Base-by-base conservation (phyloP, 1,284 basidiomycete genomes). In the Boletus calvinii region DNA sequence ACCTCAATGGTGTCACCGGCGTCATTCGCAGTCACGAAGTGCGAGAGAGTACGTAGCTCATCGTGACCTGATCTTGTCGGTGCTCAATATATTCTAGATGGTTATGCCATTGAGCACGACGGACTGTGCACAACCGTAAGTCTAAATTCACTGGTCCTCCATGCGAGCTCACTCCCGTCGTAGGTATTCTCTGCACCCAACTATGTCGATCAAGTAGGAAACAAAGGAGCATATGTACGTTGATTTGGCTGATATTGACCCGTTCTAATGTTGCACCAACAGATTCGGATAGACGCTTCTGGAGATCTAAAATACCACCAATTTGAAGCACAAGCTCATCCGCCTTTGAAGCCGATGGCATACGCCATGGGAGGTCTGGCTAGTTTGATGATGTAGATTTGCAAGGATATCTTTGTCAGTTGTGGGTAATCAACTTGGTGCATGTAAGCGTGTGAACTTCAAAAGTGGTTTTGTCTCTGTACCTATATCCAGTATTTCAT, bases 21-120 rank as follows among this genome's bases (percentile, higher is more conserved):
- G 81, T 99, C 47, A 87, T 99, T 62, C 88, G 97, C 48, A 94
- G 92, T 61, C 97, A 99, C 71, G 97, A 99, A 81, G 96, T 99
- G 40, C 85, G 97, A 52, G 92, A 96, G 78, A 87, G 90, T 87
- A 61, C 51, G 78, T 53, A 39, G 47, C 35, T 52, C 35, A 41
- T 39, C 48, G 11, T 43, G 46, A 17, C 6, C 3, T 40, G 24
- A 43, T 36, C 13, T 46, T n/a, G 17, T 44, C 18, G 12, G 20
- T 44, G 26, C 46, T 60, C 13, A 57, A 41, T 18, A 36, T 43
- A 6, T 54, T 31, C 40, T 53, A 90, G 89, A 86, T 60, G 90
- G 93, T 18, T 96, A 94, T 70, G 84, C 91, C 55, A 79, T 95
- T 50, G 94, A 96, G 67, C 93, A 96, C 65, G 81, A 90, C 52